Conservation (phyloP, 2,329 filamentous ascomycete genomes). For the Cladosporium sp. region DNA sequence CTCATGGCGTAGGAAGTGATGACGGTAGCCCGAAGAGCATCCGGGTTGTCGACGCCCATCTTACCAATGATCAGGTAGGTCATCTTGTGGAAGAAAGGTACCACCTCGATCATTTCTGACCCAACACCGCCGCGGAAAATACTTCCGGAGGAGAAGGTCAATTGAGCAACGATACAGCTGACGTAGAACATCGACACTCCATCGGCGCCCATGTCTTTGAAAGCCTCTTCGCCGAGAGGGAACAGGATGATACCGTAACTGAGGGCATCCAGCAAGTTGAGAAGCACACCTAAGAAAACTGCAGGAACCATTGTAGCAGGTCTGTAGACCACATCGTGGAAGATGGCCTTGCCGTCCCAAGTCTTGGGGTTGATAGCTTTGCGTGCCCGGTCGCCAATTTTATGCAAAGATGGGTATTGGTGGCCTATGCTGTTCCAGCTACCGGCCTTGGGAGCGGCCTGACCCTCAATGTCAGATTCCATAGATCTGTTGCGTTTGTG, state of each 20-base stretch:
- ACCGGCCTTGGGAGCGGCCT: conserved; percentile 21
- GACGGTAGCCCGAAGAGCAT: conserved; percentile 89
- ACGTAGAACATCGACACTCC: conserved; percentile 99
- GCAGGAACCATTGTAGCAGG: conserved; percentile 76
- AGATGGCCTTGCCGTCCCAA: conserved; percentile 70
- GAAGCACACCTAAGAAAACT: conserved; percentile 80
- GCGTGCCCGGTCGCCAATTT: conserved; percentile 20
- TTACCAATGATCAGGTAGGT: conserved; percentile 78
- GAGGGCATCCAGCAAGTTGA: conserved; percentile 91
- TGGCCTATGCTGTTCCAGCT: conserved; percentile 34
- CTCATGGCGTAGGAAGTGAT: conserved; percentile 89
- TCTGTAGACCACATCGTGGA: conserved; percentile 63
- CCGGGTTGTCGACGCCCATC: conserved; percentile 76
- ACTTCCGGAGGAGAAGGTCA: conserved; percentile 86
- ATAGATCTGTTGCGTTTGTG: conserved; percentile 28
- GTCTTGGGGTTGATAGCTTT: conserved; percentile 61
- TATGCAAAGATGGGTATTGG: conserved; percentile 30
- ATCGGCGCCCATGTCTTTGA: conserved; percentile 81
- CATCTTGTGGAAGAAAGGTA: conserved; percentile 99
- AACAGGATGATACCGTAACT: conserved; percentile 94
- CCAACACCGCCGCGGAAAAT: conserved; percentile 89
- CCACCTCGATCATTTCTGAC: conserved; percentile 97
- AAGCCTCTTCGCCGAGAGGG: conserved; percentile 82
- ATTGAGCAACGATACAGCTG: conserved; percentile 90
- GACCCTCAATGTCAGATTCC: conserved; percentile 30